These are phyloP conservation scores for Trichoderma sp. DNA, from an alignment of 2,329 filamentous ascomycete genomes.

Conservation along the genomic window DNA sequence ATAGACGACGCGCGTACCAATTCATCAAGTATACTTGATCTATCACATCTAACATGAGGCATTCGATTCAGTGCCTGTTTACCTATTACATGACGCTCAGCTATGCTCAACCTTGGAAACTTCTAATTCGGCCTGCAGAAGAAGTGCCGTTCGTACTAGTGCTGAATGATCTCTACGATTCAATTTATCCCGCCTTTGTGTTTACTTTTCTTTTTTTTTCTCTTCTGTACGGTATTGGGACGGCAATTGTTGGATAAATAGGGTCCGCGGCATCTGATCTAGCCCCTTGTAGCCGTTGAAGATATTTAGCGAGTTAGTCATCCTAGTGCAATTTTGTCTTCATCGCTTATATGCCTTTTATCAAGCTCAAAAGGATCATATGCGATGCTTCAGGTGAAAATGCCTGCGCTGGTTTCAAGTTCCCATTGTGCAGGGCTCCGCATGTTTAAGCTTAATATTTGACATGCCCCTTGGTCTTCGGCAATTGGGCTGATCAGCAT, in stretches of 20 bases:
- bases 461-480: not conserved
- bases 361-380: not conserved
- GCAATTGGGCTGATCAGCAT: not conserved
- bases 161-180: not conserved
- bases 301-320: not conserved
- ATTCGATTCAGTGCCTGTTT: not conserved
- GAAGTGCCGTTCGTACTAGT: not conserved
- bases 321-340: not conserved
- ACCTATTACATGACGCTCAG: not conserved
- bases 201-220: not conserved
- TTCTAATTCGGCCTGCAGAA: not conserved
- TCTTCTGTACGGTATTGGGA: not conserved
- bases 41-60: not conserved
- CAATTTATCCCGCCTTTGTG: not conserved
- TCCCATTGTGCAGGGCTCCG: not conserved
- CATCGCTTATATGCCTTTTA: not conserved
- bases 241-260: not conserved
- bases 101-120: not conserved
- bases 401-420: not conserved
- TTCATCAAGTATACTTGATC: not conserved
- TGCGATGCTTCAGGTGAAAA: not conserved
- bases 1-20: not conserved
- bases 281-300: not conserved
- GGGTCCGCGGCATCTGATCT: not conserved
- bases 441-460: not conserved